Percentiles rank a stretch among this genome's conserved stretches.
phyloP scores from a whole-genome alignment of 75 land plant genomes.

The Cryptomeria japonica region DNA sequence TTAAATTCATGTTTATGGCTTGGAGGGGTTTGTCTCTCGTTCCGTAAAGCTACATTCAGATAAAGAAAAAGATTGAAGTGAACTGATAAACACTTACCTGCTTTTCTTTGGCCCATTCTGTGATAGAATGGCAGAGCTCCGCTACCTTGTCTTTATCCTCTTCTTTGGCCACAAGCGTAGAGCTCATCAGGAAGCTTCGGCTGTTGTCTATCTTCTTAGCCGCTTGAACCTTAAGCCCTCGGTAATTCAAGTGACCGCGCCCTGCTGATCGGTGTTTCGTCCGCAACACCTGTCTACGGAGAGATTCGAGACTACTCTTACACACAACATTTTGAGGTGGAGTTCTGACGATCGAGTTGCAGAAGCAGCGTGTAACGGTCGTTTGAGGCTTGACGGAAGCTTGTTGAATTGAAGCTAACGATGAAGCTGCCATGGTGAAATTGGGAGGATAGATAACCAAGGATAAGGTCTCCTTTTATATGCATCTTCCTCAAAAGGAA shows the following conservation, averaged over 20 bases:
- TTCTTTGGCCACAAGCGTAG: constrained; percentile 32
- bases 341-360: neutral
- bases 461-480: neutral
- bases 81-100: constrained; percentile 8
- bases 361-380: neutral
- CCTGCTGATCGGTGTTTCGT: neutral
- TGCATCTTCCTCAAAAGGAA: too few relatives aligned
- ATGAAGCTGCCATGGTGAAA: neutral
- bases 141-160: constrained; percentile 31
- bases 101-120: constrained; percentile 30
- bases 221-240: constrained; percentile 19
- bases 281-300: neutral
- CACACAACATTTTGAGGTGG: neutral
- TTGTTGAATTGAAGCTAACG: neutral
- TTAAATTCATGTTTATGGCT: neutral
- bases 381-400: neutral
- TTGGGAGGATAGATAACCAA: neutral
- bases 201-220: constrained; percentile 20
- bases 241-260: neutral
- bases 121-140: constrained; percentile 27
- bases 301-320: neutral
- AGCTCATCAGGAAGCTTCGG: constrained; percentile 28
- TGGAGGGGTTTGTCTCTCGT: too few relatives aligned
- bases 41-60: neutral
- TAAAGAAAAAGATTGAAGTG: neutral